These are phyloP conservation scores for Plasmodium relictum DNA, from an alignment of 169 alveolate species.

Conservation along the genomic window DNA sequence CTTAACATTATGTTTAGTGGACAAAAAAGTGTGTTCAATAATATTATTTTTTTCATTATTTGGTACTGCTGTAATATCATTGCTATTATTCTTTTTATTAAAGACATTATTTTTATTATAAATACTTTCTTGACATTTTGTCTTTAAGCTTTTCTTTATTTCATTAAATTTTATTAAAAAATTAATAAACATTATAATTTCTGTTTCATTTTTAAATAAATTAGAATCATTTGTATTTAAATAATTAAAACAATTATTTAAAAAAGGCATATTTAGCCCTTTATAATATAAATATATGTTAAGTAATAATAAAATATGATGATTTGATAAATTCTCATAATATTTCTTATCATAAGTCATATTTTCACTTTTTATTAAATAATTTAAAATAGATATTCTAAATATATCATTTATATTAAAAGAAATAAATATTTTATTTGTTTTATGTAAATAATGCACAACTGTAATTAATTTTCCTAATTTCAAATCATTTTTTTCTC, in stretches of 20 bases:
- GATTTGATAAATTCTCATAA: background rate
- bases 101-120: no score
- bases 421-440: constrained; percentile 9
- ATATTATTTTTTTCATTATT: no score
- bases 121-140: no score
- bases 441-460: constrained; percentile 27
- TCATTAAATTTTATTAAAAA: constrained; percentile 2
- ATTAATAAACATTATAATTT: constrained; percentile 17
- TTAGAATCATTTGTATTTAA: background rate
- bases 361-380: background rate
- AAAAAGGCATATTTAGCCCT: background rate
- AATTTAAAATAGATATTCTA: background rate
- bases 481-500: constrained; percentile 1
- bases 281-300: constrained; percentile 25
- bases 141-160: background rate
- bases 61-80: no score
- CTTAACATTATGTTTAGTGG: no score
- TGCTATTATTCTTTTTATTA: no score
- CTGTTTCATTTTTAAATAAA: constrained; percentile 22
- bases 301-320: constrained; percentile 24
- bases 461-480: constrained; percentile 27
- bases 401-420: constrained; percentile 3
- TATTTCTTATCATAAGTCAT: background rate
- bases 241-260: constrained; percentile 6
- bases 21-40: no score